These are phyloP conservation scores for Aspergillus cavernicola DNA, from an alignment of 495 filamentous ascomycete species.

Conservation along the genomic window DNA sequence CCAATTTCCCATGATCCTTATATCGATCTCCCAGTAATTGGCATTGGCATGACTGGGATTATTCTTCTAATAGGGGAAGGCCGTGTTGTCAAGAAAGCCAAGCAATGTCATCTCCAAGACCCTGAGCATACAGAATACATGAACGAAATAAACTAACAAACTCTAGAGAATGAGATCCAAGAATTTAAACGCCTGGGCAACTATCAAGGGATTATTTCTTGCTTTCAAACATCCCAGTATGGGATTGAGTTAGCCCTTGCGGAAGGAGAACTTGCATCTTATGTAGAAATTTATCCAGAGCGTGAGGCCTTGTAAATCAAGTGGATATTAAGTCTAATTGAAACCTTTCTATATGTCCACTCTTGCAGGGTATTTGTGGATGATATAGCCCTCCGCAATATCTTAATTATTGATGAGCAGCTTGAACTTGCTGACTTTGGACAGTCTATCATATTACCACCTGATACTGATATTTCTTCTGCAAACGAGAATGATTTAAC, in stretches of 20 bases:
- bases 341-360: constrained; percentile 14
- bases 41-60: constrained; percentile 16
- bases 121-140: constrained; percentile 8
- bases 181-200: constrained; percentile 15
- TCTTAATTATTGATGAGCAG: constrained; percentile 13
- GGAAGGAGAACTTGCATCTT: constrained; percentile 17
- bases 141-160: constrained; percentile 15
- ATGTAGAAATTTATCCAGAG: constrained; percentile 13
- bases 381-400: constrained; percentile 20
- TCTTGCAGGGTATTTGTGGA: constrained; percentile 17
- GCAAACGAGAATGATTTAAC: constrained; percentile 14
- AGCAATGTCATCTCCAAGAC: background rate
- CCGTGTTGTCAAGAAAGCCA: constrained; percentile 19
- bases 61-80: constrained; percentile 6
- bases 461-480: constrained; percentile 16
- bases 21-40: constrained; percentile 15
- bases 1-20: no score
- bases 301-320: constrained; percentile 4
- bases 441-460: constrained; percentile 16
- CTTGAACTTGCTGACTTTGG: constrained; percentile 17
- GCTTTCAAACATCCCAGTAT: constrained; percentile 15
- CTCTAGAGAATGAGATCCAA: constrained; percentile 13
- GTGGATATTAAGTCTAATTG: constrained; percentile 15
- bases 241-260: constrained; percentile 20
- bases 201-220: constrained; percentile 17